Evolutionary conservation across 306 rosid genomes (phyloP).

Genomic region (Lagenaria siceraria): DNA sequence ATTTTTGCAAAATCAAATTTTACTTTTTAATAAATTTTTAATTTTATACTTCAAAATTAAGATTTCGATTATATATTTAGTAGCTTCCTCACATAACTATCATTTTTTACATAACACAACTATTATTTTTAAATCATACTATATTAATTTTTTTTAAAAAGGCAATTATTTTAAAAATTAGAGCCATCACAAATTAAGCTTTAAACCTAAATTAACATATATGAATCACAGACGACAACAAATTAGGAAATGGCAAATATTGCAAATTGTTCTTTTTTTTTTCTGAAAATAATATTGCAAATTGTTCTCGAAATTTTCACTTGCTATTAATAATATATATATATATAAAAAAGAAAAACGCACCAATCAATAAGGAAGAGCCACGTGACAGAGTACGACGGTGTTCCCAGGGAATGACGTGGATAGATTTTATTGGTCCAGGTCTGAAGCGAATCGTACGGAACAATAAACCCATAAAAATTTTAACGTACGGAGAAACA

Average conservation of each 20-base stretch:
- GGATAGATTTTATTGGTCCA: slow-evolving; percentile 1
- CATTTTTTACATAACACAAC: too few relatives aligned
- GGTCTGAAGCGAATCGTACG: slow-evolving; percentile 17
- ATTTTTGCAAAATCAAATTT: too few relatives aligned
- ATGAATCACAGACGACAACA: not conserved
- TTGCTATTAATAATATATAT: not conserved
- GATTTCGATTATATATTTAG: too few relatives aligned
- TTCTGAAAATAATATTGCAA: not conserved
- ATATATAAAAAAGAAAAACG: not conserved
- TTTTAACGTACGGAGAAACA: slow-evolving; percentile 27
- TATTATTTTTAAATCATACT: too few relatives aligned
- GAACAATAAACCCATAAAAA: not conserved
- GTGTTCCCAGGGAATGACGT: not conserved
- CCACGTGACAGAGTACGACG: slow-evolving; percentile 26
- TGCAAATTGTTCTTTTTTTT: too few relatives aligned
- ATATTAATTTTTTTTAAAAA: too few relatives aligned
- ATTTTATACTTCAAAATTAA: too few relatives aligned
- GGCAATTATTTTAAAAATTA: too few relatives aligned
- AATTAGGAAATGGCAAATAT: not conserved
- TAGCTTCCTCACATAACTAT: too few relatives aligned
- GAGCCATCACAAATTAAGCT: too few relatives aligned
- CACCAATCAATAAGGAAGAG: slow-evolving; percentile 1
- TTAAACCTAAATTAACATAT: too few relatives aligned
- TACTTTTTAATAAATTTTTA: too few relatives aligned
- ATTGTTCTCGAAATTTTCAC: not conserved